phyloP scores from a whole-genome alignment of 2,329 filamentous ascomycete genomes.

The Xylariaceae sp. region DNA sequence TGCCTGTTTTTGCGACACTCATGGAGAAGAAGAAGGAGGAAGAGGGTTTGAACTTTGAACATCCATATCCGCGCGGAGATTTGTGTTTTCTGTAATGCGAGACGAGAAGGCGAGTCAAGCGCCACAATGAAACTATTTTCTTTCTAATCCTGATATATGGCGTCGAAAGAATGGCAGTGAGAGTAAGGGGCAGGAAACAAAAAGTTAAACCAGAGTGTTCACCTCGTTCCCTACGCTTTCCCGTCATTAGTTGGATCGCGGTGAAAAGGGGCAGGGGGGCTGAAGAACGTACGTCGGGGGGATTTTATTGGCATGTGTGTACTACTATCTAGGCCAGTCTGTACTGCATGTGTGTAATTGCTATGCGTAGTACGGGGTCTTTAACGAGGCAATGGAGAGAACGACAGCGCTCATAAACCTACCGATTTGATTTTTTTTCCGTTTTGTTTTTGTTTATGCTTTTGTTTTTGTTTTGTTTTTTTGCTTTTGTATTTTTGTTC shows the following conservation, averaged over 20 bases:
- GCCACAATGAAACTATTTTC: background rate
- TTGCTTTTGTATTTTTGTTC: no score
- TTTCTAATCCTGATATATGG: conserved; percentile 4
- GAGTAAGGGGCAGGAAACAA: background rate
- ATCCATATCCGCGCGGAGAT: conserved; percentile 3
- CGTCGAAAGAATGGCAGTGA: conserved; percentile 10
- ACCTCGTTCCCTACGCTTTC: background rate
- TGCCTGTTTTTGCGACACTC: background rate
- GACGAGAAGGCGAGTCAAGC: background rate
- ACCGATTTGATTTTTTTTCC: background rate
- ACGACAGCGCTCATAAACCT: background rate
- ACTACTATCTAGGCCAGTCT: background rate
- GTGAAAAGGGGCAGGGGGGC: background rate
- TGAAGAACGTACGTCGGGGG: background rate
- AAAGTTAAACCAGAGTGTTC: background rate
- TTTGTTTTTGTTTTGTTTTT: background rate
- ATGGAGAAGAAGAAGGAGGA: background rate
- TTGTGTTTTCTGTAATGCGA: conserved; percentile 12
- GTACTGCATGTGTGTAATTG: conserved; percentile 7
- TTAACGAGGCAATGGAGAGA: conserved; percentile 20
- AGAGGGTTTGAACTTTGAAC: background rate
- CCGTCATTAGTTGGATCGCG: background rate
- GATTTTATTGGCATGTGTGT: background rate
- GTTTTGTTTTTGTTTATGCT: background rate
- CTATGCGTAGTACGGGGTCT: conserved; percentile 11